Percentiles rank a stretch among this genome's conserved stretches.
Conservation (phyloP, 164 flowering plant species). For the Dillenia turbinata region DNA sequence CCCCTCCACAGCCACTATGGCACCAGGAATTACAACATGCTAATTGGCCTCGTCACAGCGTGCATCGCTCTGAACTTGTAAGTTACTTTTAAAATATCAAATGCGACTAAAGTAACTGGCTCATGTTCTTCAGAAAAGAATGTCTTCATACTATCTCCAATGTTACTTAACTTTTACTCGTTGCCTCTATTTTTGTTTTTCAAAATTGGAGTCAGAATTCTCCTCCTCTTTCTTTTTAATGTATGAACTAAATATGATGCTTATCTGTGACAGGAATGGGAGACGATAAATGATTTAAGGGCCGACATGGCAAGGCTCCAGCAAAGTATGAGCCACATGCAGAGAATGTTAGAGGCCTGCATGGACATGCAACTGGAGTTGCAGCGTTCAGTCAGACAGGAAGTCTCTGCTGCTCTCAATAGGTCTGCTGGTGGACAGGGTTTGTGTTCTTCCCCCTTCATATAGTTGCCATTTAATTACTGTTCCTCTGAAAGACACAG, state of each 20-base stretch:
- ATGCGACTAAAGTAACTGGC: too few relatives aligned
- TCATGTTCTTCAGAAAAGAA: too few relatives aligned
- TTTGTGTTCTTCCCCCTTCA: slow-evolving; percentile 8
- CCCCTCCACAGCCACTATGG: slow-evolving; percentile 80
- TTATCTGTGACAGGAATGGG: slow-evolving; percentile 58
- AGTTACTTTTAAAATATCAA: slow-evolving; percentile 13
- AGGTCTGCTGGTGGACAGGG: slow-evolving; percentile 63
- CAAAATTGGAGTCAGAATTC: too few relatives aligned
- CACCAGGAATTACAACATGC: slow-evolving; percentile 61
- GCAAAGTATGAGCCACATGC: slow-evolving; percentile 86
- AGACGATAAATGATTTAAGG: slow-evolving; percentile 70
- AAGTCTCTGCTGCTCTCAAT: slow-evolving; percentile 80
- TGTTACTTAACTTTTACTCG: too few relatives aligned
- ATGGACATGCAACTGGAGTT: slow-evolving; percentile 93
- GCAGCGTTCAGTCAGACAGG: slow-evolving; percentile 87
- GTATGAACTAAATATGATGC: too few relatives aligned
- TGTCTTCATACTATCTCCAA: too few relatives aligned
- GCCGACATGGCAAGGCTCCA: slow-evolving; percentile 86
- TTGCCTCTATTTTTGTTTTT: too few relatives aligned
- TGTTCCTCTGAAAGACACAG: too few relatives aligned
- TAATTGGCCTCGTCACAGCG: slow-evolving; percentile 66
- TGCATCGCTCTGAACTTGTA: slow-evolving; percentile 76
- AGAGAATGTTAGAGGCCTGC: slow-evolving; percentile 84
- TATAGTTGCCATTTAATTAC: too few relatives aligned
- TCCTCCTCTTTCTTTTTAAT: too few relatives aligned